These are phyloP conservation scores for Colletotrichum plurivorum DNA, from an alignment of 2,329 filamentous ascomycete species.

Conservation along the genomic window DNA sequence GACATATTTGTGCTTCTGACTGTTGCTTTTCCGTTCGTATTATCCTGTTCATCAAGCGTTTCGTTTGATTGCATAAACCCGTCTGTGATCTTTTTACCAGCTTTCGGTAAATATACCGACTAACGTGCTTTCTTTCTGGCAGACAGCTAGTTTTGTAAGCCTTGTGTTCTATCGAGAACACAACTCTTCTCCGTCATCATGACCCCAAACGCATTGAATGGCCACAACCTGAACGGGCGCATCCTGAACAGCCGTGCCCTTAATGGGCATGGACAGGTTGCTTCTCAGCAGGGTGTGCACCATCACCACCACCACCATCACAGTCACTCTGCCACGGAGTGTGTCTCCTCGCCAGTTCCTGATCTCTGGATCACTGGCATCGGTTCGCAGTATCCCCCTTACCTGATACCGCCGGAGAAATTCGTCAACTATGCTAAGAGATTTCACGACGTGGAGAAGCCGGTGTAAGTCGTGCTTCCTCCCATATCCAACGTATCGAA, in stretches of 20 bases:
- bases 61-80: too few species aligned
- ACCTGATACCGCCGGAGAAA: constrained; percentile 11
- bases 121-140: neutral
- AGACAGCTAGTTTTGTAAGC: neutral
- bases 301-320: neutral
- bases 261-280: too few species aligned
- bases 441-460: constrained; percentile 16
- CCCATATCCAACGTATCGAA: neutral
- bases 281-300: too few species aligned
- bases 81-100: neutral
- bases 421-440: constrained; percentile 2
- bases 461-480: constrained; percentile 1
- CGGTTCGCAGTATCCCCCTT: constrained; percentile 24
- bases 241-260: neutral
- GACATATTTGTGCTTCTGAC: too few species aligned
- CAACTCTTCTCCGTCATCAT: constrained; percentile 4
- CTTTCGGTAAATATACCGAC: neutral
- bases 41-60: too few species aligned
- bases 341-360: neutral
- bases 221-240: neutral
- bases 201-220: neutral
- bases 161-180: neutral
- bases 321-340: neutral
- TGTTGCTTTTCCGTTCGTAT: too few species aligned
- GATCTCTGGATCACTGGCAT: constrained; percentile 30